These are phyloP conservation scores for Meyerozyma carpophila DNA, from an alignment of 1,139 yeast species.

Conservation along the genomic window DNA sequence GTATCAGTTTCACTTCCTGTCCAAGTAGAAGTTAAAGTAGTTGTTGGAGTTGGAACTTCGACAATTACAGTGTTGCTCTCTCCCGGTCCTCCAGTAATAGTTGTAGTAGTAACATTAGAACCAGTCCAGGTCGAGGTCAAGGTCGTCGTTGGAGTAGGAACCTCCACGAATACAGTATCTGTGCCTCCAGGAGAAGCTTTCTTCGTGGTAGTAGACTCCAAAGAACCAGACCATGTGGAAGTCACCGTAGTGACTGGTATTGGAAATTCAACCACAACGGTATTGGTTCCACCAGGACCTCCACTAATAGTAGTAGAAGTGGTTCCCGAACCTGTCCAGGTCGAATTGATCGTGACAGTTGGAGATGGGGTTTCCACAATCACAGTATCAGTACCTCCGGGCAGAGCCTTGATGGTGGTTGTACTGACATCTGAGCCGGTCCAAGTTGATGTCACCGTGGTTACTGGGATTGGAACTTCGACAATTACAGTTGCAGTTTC, in stretches of 20 bases:
- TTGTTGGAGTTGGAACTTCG: constrained; percentile 15
- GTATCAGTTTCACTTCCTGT: neutral
- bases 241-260: constrained; percentile 9
- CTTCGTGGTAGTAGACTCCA: no score
- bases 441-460: constrained; percentile 1
- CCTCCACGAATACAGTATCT: no score
- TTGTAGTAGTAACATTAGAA: constrained; percentile 1
- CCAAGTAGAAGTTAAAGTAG: constrained; percentile 1
- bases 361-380: constrained; percentile 6
- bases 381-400: constrained; percentile 1
- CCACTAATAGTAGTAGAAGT: constrained; percentile 3
- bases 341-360: constrained; percentile 5
- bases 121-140: neutral
- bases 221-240: constrained; percentile 4
- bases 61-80: constrained; percentile 13
- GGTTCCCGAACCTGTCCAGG: constrained; percentile 8
- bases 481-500: constrained; percentile 3
- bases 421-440: neutral
- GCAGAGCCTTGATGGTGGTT: neutral
- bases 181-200: no score
- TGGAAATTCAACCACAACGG: constrained; percentile 4
- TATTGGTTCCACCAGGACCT: constrained; percentile 1
- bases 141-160: neutral
- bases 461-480: constrained; percentile 4
- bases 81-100: constrained; percentile 3